Evolutionary conservation across 345 rosid species (phyloP).

Genomic region (Salix purpurea): DNA sequence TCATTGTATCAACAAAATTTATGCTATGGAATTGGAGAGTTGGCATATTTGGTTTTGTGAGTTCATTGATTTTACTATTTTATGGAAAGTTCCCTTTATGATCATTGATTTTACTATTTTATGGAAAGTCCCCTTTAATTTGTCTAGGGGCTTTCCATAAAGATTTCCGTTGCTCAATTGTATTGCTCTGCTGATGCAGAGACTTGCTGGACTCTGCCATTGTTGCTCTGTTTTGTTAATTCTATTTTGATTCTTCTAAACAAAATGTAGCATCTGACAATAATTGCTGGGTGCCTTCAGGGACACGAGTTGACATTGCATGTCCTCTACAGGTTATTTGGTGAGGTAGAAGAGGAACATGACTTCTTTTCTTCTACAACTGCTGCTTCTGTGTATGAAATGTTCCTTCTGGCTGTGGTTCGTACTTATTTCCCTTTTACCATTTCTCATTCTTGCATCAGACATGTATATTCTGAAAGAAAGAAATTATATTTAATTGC

Average conservation of each 20-base stretch:
- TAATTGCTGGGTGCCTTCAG: slow-evolving; percentile 54
- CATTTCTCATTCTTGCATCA: slow-evolving; percentile 7
- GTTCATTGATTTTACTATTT: background rate
- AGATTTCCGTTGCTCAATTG: background rate
- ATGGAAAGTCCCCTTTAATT: background rate
- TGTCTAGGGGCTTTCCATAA: background rate
- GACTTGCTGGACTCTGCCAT: background rate
- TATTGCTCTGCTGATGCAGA: background rate
- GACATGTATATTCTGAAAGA: background rate
- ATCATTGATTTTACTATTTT: background rate
- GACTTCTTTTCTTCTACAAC: slow-evolving; percentile 90
- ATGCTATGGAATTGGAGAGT: background rate
- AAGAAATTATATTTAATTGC: slow-evolving; percentile 20
- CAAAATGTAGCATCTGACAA: slow-evolving; percentile 30
- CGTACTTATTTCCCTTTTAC: slow-evolving; percentile 27
- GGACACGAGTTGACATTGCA: slow-evolving; percentile 97
- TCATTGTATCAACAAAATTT: background rate
- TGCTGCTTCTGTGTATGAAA: slow-evolving; percentile 86
- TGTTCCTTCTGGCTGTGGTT: slow-evolving; percentile 75
- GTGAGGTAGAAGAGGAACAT: slow-evolving; percentile 91
- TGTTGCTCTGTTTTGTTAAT: background rate
- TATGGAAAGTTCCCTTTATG: background rate
- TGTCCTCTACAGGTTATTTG: slow-evolving; percentile 88
- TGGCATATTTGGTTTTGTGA: background rate
- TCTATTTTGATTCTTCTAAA: slow-evolving; percentile 1